Evolutionary conservation across 2,329 filamentous ascomycete species (phyloP).

Genomic region (Aspergillus brunneoviolaceus): DNA sequence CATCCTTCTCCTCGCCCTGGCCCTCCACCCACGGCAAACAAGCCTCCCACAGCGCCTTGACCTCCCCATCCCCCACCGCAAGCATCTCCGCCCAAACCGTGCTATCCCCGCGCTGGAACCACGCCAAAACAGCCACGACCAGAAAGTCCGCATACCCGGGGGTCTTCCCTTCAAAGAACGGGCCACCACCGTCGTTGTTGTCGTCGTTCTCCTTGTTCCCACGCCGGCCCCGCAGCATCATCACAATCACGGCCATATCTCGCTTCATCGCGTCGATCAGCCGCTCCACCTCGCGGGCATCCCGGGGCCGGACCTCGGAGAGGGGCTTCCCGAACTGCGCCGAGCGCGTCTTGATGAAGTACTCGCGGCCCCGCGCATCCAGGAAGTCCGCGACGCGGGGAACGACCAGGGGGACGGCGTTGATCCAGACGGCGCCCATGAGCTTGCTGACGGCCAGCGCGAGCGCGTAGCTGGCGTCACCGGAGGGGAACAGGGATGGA

Average conservation of each 20-base stretch:
- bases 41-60: slow-evolving; percentile 27
- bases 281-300: slow-evolving; percentile 15
- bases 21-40: slow-evolving; percentile 32
- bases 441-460: slow-evolving; percentile 17
- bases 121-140: slow-evolving; percentile 24
- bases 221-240: slow-evolving; percentile 27
- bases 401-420: slow-evolving; percentile 16
- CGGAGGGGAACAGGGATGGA: slow-evolving; percentile 31
- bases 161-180: slow-evolving; percentile 34
- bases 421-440: background rate
- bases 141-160: slow-evolving; percentile 30
- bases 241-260: slow-evolving; percentile 19
- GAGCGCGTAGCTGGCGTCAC: slow-evolving; percentile 33
- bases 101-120: slow-evolving; percentile 24
- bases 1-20: slow-evolving; percentile 29
- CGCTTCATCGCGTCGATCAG: slow-evolving; percentile 20
- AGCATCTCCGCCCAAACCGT: slow-evolving; percentile 24
- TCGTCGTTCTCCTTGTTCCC: slow-evolving; percentile 13
- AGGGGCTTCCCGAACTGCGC: slow-evolving; percentile 27
- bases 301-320: slow-evolving; percentile 25
- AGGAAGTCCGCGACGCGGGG: slow-evolving; percentile 24
- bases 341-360: slow-evolving; percentile 29
- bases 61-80: slow-evolving; percentile 25
- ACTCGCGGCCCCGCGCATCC: slow-evolving; percentile 27
- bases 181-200: slow-evolving; percentile 8